Evolutionary conservation across 305 asterid genomes (phyloP).

Genomic region (Fraxinus ornus): DNA sequence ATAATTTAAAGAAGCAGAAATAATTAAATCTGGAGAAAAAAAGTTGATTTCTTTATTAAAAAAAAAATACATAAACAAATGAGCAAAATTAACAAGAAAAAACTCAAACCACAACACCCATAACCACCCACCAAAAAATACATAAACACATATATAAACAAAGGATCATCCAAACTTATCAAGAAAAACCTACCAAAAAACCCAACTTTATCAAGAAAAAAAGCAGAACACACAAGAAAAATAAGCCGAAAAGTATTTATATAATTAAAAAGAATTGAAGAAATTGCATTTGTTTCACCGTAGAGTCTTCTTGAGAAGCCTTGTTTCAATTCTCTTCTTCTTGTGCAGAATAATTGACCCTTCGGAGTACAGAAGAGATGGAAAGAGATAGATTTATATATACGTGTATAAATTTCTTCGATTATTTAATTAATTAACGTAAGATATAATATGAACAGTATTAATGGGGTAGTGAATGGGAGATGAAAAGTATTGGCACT

Average conservation of each 20-base stretch:
- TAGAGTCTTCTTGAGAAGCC: not conserved
- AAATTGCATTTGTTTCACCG: conserved; percentile 7
- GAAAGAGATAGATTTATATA: conserved; percentile 21
- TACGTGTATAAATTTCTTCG: not conserved
- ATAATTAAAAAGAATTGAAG: not conserved
- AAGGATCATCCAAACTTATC: not conserved
- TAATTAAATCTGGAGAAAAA: not conserved
- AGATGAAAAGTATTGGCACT: conserved; percentile 39
- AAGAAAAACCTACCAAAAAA: not conserved
- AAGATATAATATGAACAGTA: conserved; percentile 9
- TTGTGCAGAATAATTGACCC: conserved; percentile 23
- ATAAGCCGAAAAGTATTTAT: not conserved
- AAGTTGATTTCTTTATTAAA: not conserved
- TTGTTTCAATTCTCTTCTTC: conserved; percentile 27
- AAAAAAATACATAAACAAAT: not conserved
- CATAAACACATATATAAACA: not conserved
- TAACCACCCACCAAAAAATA: not conserved
- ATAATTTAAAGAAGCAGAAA: not conserved
- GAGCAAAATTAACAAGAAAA: not conserved
- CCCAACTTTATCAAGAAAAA: not conserved
- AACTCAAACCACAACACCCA: not conserved
- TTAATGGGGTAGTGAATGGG: conserved; percentile 18
- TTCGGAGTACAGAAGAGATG: conserved; percentile 14
- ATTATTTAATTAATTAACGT: not conserved
- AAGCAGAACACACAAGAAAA: not conserved